Percentiles rank a stretch among this genome's conserved stretches.
Evolutionary conservation across 2,329 filamentous ascomycete species (phyloP).

Genomic region (Aspergillus caelatus): DNA sequence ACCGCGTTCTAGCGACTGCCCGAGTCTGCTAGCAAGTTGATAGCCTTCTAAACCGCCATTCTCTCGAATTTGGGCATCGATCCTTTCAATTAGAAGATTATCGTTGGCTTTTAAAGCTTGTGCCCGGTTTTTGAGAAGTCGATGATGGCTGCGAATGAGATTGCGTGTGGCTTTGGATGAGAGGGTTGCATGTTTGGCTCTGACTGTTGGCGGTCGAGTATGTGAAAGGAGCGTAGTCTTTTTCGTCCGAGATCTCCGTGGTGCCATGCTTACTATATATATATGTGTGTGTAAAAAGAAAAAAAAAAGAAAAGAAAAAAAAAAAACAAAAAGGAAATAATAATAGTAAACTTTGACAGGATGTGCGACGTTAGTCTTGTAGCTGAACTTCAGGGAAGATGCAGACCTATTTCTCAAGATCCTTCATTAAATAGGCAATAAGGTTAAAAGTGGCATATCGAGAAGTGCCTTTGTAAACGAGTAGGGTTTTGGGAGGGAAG

Average conservation of each 20-base stretch:
- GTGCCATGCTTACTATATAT: constrained; percentile 26
- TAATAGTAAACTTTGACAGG: neutral
- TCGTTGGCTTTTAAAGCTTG: constrained; percentile 54
- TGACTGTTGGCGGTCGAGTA: constrained; percentile 48
- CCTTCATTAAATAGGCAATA: neutral
- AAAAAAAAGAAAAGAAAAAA: neutral
- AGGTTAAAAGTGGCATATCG: neutral
- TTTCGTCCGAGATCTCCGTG: constrained; percentile 35
- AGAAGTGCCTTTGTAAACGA: neutral
- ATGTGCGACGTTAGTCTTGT: neutral
- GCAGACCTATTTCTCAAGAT: neutral
- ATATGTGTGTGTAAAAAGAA: neutral
- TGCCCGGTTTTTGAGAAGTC: constrained; percentile 59
- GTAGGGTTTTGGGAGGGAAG: neutral
- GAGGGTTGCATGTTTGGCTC: constrained; percentile 43
- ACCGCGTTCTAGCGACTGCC: constrained; percentile 62
- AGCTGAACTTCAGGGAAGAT: neutral
- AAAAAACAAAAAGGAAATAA: neutral
- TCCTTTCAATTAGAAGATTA: constrained; percentile 40
- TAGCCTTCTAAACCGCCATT: constrained; percentile 63
- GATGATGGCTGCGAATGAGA: constrained; percentile 63
- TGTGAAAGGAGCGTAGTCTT: constrained; percentile 45
- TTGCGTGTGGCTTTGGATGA: constrained; percentile 61
- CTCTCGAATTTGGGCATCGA: constrained; percentile 56
- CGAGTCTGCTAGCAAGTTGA: constrained; percentile 64